Conservation (phyloP, 345 rosid species). For the Eutrema yunnanense region DNA sequence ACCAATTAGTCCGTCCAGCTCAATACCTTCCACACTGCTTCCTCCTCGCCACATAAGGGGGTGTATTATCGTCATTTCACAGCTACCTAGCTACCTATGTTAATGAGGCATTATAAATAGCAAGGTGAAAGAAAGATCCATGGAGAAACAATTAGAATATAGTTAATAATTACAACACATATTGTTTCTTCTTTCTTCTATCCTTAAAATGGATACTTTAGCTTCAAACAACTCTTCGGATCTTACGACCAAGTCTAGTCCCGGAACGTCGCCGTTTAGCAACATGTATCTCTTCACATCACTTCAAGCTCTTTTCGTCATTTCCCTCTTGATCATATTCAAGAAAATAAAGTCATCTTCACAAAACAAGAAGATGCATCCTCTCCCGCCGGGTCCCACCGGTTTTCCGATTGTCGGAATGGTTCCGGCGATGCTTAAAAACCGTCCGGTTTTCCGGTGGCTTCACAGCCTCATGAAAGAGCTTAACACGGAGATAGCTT, state of each 20-base stretch:
- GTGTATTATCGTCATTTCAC: background rate
- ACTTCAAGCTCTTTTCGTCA: slow-evolving; percentile 14
- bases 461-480: slow-evolving; percentile 31
- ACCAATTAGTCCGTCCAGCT: slow-evolving; percentile 7
- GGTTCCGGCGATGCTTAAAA: slow-evolving; percentile 21
- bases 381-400: slow-evolving; percentile 39
- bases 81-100: background rate
- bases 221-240: slow-evolving; percentile 29
- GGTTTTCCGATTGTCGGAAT: slow-evolving; percentile 35
- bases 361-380: slow-evolving; percentile 2
- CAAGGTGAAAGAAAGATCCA: background rate
- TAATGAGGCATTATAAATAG: slow-evolving; percentile 14
- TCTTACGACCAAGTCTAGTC: background rate
- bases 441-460: slow-evolving; percentile 35
- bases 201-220: slow-evolving; percentile 15
- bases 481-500: slow-evolving; percentile 36
- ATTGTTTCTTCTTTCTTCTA: background rate
- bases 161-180: background rate
- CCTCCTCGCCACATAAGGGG: background rate
- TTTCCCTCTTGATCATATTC: slow-evolving; percentile 10
- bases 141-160: background rate
- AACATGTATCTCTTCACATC: slow-evolving; percentile 19
- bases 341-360: slow-evolving; percentile 19
- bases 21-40: slow-evolving; percentile 7
- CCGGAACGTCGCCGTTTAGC: background rate